phyloP scores from a whole-genome alignment of 2,329 filamentous ascomycete genomes.

The Paracamarosporium sp. region DNA sequence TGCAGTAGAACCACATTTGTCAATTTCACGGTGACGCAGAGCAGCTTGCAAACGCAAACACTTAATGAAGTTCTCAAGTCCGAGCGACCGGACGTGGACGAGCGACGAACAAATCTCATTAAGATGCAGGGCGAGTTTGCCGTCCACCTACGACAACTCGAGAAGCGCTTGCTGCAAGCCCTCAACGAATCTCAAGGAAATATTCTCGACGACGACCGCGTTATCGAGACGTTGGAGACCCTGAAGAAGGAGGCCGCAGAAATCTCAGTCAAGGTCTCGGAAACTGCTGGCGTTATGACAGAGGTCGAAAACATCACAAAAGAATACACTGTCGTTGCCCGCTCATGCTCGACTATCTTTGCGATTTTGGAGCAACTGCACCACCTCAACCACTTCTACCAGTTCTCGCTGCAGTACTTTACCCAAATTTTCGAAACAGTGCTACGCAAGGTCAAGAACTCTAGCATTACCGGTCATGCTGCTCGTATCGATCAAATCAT shows the following conservation, averaged over 20 bases:
- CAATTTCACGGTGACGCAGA: slow-evolving; percentile 99
- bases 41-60: slow-evolving; percentile 97
- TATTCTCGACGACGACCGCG: slow-evolving; percentile 96
- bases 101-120: slow-evolving; percentile 94
- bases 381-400: slow-evolving; percentile 99
- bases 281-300: slow-evolving; percentile 97
- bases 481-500: slow-evolving; percentile 88
- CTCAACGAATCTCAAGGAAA: slow-evolving; percentile 98
- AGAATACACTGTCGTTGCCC: slow-evolving; percentile 91
- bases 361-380: slow-evolving; percentile 96
- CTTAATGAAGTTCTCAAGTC: slow-evolving; percentile 97
- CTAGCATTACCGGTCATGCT: slow-evolving; percentile 77
- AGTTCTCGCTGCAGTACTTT: slow-evolving; percentile 98
- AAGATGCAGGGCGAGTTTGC: slow-evolving; percentile 99
- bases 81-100: slow-evolving; percentile 95
- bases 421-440: slow-evolving; percentile 96
- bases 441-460: slow-evolving; percentile 77
- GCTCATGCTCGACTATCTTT: slow-evolving; percentile 96
- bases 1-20: slow-evolving; percentile 99
- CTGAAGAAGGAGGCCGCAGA: slow-evolving; percentile 97
- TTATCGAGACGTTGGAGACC: slow-evolving; percentile 96
- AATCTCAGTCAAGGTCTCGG: slow-evolving; percentile 93
- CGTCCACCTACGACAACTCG: slow-evolving; percentile 92
- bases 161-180: slow-evolving; percentile 91
- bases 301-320: slow-evolving; percentile 96